These are phyloP conservation scores for Yarrowia porcina DNA, from an alignment of 805 yeast genomes.

Conservation along the genomic window DNA sequence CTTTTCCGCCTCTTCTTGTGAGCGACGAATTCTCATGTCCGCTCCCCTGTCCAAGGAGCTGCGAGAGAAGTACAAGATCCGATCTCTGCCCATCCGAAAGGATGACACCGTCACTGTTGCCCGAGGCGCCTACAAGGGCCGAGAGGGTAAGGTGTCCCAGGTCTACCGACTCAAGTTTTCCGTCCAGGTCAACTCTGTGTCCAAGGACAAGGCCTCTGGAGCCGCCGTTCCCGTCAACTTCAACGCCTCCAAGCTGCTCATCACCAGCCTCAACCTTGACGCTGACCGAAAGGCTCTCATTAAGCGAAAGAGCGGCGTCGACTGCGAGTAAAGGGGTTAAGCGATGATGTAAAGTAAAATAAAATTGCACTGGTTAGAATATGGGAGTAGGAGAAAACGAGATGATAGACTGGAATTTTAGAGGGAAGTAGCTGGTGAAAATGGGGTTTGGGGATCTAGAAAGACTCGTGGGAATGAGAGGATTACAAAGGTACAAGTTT, in stretches of 20 bases:
- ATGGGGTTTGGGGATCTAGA: too few relatives aligned
- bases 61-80: slow-evolving; percentile 94
- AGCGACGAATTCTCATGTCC: slow-evolving; percentile 89
- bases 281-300: slow-evolving; percentile 98
- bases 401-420: too few relatives aligned
- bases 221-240: slow-evolving; percentile 95
- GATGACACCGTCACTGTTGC: slow-evolving; percentile 93
- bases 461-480: too few relatives aligned
- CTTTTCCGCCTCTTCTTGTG: slow-evolving; percentile 96
- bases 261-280: slow-evolving; percentile 97
- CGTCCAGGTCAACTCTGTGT: slow-evolving; percentile 93
- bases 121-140: slow-evolving; percentile 99
- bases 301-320: slow-evolving; percentile 93
- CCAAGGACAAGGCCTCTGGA: slow-evolving; percentile 97
- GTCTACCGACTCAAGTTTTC: slow-evolving; percentile 99
- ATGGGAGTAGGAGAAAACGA: too few relatives aligned
- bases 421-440: too few relatives aligned
- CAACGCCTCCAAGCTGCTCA: slow-evolving; percentile 98
- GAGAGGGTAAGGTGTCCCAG: slow-evolving; percentile 95
- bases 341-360: slow-evolving; percentile 25
- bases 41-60: slow-evolving; percentile 99
- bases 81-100: slow-evolving; percentile 94
- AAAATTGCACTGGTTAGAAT: slow-evolving; percentile 19
- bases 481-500: too few relatives aligned
- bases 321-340: slow-evolving; percentile 65